These are phyloP conservation scores for Haberlea rhodopensis DNA, from an alignment of 257 asterid species.

Conservation along the genomic window DNA sequence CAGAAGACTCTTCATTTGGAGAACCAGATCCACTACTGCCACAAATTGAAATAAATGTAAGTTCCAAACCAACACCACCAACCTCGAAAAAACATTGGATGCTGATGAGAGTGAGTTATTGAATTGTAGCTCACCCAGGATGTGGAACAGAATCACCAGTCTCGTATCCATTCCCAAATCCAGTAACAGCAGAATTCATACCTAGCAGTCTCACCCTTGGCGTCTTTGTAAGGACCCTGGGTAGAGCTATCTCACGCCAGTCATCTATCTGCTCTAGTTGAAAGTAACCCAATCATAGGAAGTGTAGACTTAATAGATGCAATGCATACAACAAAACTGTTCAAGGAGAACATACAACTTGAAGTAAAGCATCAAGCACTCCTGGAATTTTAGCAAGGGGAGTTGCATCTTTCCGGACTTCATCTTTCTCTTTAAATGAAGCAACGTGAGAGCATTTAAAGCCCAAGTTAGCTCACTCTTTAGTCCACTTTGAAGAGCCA, in stretches of 20 bases:
- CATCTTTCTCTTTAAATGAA: conserved; percentile 98
- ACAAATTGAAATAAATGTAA: conserved; percentile 15
- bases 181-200: conserved; percentile 75
- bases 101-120: background rate
- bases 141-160: conserved; percentile 59
- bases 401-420: conserved; percentile 84
- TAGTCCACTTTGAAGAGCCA: conserved; percentile 96
- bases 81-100: conserved; percentile 19
- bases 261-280: conserved; percentile 77
- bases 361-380: conserved; percentile 90
- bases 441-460: conserved; percentile 83
- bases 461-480: conserved; percentile 99
- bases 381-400: conserved; percentile 97
- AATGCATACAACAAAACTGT: conserved; percentile 14
- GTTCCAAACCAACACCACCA: conserved; percentile 4
- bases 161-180: conserved; percentile 78
- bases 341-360: conserved; percentile 65
- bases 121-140: conserved; percentile 43
- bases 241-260: conserved; percentile 94
- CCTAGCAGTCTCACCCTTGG: conserved; percentile 76
- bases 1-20: conserved; percentile 55
- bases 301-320: background rate
- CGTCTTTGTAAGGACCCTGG: conserved; percentile 72
- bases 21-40: conserved; percentile 57
- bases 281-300: conserved; percentile 7